phyloP scores from a whole-genome alignment of 192 early-diverging fungal species.

The Gryganskiella cystojenkinii region DNA sequence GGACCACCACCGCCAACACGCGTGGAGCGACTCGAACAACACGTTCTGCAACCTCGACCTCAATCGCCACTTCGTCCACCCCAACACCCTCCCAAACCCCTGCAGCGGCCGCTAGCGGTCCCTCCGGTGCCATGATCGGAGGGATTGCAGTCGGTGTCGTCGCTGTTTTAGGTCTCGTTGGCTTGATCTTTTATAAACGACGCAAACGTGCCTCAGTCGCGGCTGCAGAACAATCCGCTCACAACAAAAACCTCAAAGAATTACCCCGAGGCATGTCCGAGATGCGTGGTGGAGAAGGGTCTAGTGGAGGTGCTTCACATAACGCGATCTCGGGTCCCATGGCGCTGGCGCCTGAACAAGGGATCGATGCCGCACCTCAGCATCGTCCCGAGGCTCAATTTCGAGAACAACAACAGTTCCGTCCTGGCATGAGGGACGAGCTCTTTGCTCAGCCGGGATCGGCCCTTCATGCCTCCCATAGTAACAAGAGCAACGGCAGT shows the following conservation, averaged over 20 bases:
- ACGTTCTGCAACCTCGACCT: not conserved
- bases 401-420: conserved; percentile 45
- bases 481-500: not conserved
- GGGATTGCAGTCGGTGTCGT: conserved; percentile 31
- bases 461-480: conserved; percentile 7
- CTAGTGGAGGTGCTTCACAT: not conserved
- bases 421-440: conserved; percentile 43
- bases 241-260: not conserved
- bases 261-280: not conserved
- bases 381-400: conserved; percentile 47
- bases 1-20: not conserved
- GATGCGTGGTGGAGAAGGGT: not conserved
- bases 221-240: conserved; percentile 4
- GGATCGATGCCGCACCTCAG: conserved; percentile 6
- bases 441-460: conserved; percentile 33
- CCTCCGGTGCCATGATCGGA: conserved; percentile 30
- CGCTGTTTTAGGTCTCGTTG: conserved; percentile 13
- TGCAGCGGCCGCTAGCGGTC: conserved; percentile 6
- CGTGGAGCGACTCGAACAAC: not conserved
- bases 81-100: conserved; percentile 6
- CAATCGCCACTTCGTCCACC: not conserved
- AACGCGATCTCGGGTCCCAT: conserved; percentile 44
- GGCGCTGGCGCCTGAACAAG: conserved; percentile 34
- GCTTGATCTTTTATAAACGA: conserved; percentile 34
- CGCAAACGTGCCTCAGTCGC: conserved; percentile 26